Conservation (phyloP, 805 yeast genomes). For the Kurtzmaniella fragi region DNA sequence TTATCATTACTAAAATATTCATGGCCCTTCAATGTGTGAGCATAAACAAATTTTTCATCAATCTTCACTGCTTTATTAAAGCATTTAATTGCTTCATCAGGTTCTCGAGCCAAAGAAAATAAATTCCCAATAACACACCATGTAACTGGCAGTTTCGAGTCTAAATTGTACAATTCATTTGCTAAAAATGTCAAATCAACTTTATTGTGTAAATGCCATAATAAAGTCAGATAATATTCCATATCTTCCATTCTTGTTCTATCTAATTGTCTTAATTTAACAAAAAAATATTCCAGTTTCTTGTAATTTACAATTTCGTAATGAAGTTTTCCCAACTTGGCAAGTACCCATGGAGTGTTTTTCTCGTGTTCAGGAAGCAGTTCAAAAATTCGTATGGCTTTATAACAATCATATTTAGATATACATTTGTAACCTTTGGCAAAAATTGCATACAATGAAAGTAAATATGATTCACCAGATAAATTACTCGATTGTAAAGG, state of each 20-base stretch:
- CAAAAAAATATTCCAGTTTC: slow-evolving; percentile 63
- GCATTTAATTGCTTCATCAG: slow-evolving; percentile 85
- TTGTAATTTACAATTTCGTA: slow-evolving; percentile 85
- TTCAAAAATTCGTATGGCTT: slow-evolving; percentile 67
- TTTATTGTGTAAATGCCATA: slow-evolving; percentile 89
- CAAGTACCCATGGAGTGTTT: slow-evolving; percentile 79
- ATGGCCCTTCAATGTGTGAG: slow-evolving; percentile 91
- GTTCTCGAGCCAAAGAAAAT: slow-evolving; percentile 75
- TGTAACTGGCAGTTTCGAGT: slow-evolving; percentile 67
- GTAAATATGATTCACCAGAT: slow-evolving; percentile 36
- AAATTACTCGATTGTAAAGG: slow-evolving; percentile 6
- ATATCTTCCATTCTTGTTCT: slow-evolving; percentile 79
- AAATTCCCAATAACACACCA: slow-evolving; percentile 93
- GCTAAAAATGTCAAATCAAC: slow-evolving; percentile 76
- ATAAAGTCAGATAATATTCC: slow-evolving; percentile 84
- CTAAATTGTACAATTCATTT: slow-evolving; percentile 68
- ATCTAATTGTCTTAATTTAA: slow-evolving; percentile 59
- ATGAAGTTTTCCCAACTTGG: slow-evolving; percentile 74
- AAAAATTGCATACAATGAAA: slow-evolving; percentile 45
- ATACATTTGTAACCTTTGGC: slow-evolving; percentile 60
- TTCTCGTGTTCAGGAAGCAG: slow-evolving; percentile 58
- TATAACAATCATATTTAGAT: slow-evolving; percentile 67
- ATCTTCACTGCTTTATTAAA: slow-evolving; percentile 73
- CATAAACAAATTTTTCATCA: slow-evolving; percentile 72
- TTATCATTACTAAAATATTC: slow-evolving; percentile 86